phyloP scores from a whole-genome alignment of 177 flowering plant species.

The Tripterygium wilfordii region DNA sequence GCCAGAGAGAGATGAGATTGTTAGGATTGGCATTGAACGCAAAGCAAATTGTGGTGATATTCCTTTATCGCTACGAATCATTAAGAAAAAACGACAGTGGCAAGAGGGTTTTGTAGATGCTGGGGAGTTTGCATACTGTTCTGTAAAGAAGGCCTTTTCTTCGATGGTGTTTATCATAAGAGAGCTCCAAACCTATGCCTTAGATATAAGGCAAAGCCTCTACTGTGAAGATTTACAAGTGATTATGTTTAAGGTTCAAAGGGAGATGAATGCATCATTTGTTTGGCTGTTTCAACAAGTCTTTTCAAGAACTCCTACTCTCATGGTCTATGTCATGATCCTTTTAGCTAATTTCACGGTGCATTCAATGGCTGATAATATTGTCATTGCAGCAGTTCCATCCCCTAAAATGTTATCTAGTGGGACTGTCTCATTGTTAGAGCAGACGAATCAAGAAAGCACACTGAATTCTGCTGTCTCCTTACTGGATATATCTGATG shows the following conservation, averaged over 20 bases:
- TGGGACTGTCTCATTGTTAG: too few relatives aligned
- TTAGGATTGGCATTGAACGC: slow-evolving; percentile 20
- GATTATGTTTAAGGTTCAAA: slow-evolving; percentile 18
- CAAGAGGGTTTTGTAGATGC: slow-evolving; percentile 11
- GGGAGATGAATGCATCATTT: slow-evolving; percentile 34
- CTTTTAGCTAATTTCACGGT: slow-evolving; percentile 36
- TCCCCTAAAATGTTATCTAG: too few relatives aligned
- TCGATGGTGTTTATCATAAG: slow-evolving; percentile 30
- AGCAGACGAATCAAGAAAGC: too few relatives aligned
- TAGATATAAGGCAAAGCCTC: slow-evolving; percentile 22
- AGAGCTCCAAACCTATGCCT: slow-evolving; percentile 32
- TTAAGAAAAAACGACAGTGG: slow-evolving; percentile 29
- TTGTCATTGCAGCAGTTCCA: slow-evolving; percentile 2
- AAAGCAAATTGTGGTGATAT: slow-evolving; percentile 32
- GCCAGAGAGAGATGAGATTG: slow-evolving; percentile 25
- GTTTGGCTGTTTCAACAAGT: slow-evolving; percentile 47
- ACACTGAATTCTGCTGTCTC: too few relatives aligned
- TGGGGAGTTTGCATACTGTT: slow-evolving; percentile 15
- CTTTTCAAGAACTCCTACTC: slow-evolving; percentile 32
- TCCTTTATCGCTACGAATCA: slow-evolving; percentile 39
- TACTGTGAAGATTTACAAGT: slow-evolving; percentile 23
- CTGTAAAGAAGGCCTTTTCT: slow-evolving; percentile 32
- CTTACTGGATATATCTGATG: too few relatives aligned
- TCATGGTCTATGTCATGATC: slow-evolving; percentile 40
- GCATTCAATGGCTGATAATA: slow-evolving; percentile 12